Evolutionary conservation across 345 rosid genomes (phyloP).

Genomic region (Rhizophora apiculata): DNA sequence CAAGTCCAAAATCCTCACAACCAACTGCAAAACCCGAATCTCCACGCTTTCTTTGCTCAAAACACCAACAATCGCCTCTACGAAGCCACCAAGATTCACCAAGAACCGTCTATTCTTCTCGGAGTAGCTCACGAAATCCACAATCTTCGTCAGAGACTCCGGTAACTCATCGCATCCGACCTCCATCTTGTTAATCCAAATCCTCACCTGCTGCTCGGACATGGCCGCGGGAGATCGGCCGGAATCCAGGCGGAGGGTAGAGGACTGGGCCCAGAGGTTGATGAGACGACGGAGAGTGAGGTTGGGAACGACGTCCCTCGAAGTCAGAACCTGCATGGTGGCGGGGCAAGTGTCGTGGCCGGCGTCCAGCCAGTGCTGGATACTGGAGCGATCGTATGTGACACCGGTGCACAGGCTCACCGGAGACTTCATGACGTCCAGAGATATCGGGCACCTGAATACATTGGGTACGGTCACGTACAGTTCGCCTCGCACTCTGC

Average conservation of each 20-base stretch:
- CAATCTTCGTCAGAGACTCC: constrained; percentile 14
- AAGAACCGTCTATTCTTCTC: constrained; percentile 11
- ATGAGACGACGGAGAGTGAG: constrained; percentile 29
- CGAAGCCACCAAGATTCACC: constrained; percentile 7
- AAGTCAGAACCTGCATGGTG: constrained; percentile 28
- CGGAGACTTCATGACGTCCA: constrained; percentile 30
- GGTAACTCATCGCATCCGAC: background rate
- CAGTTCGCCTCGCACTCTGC: constrained; percentile 30
- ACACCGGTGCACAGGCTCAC: constrained; percentile 31
- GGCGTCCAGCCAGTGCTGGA: constrained; percentile 28
- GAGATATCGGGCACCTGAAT: constrained; percentile 28
- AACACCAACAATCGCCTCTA: constrained; percentile 15
- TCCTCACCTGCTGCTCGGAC: constrained; percentile 9
- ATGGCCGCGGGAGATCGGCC: background rate
- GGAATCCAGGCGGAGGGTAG: constrained; percentile 6
- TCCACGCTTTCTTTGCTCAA: background rate
- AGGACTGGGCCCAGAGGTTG: constrained; percentile 17
- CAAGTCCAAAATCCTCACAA: constrained; percentile 12
- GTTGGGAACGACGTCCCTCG: constrained; percentile 27
- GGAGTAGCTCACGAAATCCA: constrained; percentile 8
- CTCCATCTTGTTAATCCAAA: constrained; percentile 17
- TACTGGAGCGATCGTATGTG: constrained; percentile 32
- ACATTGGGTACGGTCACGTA: constrained; percentile 23
- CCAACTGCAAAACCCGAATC: constrained; percentile 8
- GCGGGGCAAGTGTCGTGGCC: constrained; percentile 34